Evolutionary conservation across 805 yeast species (phyloP).

Genomic region (Cyberlindnera petersonii): DNA sequence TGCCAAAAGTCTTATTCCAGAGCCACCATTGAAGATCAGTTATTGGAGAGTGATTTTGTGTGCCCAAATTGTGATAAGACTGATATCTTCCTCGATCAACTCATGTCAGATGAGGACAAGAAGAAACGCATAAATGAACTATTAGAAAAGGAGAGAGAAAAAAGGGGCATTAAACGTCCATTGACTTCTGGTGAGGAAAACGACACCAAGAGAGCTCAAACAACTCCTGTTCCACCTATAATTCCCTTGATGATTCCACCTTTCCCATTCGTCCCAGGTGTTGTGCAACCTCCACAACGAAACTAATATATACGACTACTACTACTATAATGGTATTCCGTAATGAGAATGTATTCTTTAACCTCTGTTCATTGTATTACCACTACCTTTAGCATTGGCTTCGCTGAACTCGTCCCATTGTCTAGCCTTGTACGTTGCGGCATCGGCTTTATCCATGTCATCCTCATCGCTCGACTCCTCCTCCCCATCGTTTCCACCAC

Average conservation of each 20-base stretch:
- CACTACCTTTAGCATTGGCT: conserved; percentile 80
- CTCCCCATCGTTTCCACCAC: conserved; percentile 38
- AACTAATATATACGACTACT: too few relatives aligned
- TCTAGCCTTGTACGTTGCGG: conserved; percentile 70
- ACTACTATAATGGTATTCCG: too few relatives aligned
- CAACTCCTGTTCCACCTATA: conserved; percentile 7
- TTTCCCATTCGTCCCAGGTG: conserved; percentile 5
- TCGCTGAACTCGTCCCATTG: conserved; percentile 95
- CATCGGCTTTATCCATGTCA: conserved; percentile 53
- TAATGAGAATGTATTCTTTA: conserved; percentile 6
- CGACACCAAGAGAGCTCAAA: conserved; percentile 16
- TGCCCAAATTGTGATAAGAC: conserved; percentile 83
- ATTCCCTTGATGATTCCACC: conserved; percentile 17
- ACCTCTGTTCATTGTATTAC: conserved; percentile 79
- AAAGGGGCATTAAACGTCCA: conserved; percentile 29
- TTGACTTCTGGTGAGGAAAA: conserved; percentile 8
- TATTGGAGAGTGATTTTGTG: conserved; percentile 79
- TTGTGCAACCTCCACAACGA: conserved; percentile 2
- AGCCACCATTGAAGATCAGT: conserved; percentile 56
- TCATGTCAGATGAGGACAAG: conserved; percentile 58
- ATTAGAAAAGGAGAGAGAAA: conserved; percentile 35
- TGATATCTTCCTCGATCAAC: conserved; percentile 72
- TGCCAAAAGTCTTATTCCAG: conserved; percentile 58
- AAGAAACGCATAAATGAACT: conserved; percentile 51
- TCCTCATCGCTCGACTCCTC: conserved; percentile 52